Evolutionary conservation across 495 filamentous ascomycete species (phyloP).

Genomic region (Aspergillus diversus): DNA sequence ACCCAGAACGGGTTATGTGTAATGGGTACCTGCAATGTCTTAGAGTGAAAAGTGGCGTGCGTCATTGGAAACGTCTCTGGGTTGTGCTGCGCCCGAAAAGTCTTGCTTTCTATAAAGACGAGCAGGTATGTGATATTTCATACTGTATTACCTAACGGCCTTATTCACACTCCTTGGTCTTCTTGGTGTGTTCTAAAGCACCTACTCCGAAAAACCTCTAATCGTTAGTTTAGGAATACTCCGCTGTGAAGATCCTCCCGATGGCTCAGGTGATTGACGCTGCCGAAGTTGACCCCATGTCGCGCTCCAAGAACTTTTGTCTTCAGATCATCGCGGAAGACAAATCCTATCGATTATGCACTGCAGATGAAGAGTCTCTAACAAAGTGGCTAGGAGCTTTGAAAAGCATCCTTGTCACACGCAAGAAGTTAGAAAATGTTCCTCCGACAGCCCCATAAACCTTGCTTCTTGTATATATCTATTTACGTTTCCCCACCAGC

Average conservation of each 20-base stretch:
- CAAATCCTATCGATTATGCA: slow-evolving; percentile 87
- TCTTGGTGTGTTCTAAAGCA: neutral
- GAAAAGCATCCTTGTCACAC: slow-evolving; percentile 74
- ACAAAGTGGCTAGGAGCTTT: slow-evolving; percentile 85
- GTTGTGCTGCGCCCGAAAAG: slow-evolving; percentile 86
- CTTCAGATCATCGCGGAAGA: slow-evolving; percentile 95
- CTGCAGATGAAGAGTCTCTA: slow-evolving; percentile 77
- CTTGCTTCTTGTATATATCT: neutral
- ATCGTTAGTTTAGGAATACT: slow-evolving; percentile 66
- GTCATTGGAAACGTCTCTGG: slow-evolving; percentile 95
- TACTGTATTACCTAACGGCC: too few species aligned
- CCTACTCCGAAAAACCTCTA: neutral
- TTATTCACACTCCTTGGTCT: too few species aligned
- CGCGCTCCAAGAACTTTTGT: slow-evolving; percentile 80
- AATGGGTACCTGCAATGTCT: slow-evolving; percentile 89
- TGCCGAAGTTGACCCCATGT: slow-evolving; percentile 88
- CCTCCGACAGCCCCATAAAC: slow-evolving; percentile 5
- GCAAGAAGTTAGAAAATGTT: slow-evolving; percentile 53
- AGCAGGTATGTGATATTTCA: slow-evolving; percentile 51
- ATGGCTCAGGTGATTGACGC: slow-evolving; percentile 84
- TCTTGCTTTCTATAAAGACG: slow-evolving; percentile 90
- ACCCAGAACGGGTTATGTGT: slow-evolving; percentile 80
- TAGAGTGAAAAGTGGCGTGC: slow-evolving; percentile 82
- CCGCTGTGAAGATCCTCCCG: slow-evolving; percentile 78
- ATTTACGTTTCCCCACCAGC: neutral